Evolutionary conservation across 176 grass and related monocot genomes (phyloP), one percentile per base, ranked within the genome.

Genomic region (Oryza longistaminata): DNA sequence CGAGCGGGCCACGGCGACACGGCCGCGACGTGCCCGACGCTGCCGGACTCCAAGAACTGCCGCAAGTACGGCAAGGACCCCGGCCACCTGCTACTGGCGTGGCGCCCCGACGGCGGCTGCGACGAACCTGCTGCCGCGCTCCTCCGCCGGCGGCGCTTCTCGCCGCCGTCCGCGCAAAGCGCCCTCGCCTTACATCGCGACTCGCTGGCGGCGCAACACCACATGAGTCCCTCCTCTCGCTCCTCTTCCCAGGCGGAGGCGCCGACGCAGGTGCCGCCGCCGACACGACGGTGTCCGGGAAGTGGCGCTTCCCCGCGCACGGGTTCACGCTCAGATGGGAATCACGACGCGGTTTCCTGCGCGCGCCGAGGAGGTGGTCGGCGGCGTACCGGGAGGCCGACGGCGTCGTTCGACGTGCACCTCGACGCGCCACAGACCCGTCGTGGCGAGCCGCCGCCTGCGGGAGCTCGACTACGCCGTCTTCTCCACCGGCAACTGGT

Each of bases 181-280:
- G 88, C n/a, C 22, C 17, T 97, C 49, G 92, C 88, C 0, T 97
- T 97, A n/a, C 74, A 37, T 97, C 19, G 94, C 1, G 94, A 97
- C 79, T 97, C 94, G 3, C 33, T 97, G 11, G 94, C 94, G n/a
- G 4, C 82, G 94, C 70, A 97, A n/a, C n/a, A 97, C 85, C 94
- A 97, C 11, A 83, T 97, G 89, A 97, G 85, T 97, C 94, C 4
- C 78, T 94, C 24, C 76, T 97, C 79, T 97, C 92, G 80, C 88
- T 97, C 64, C 17, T 97, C n/a, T n/a, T 73, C 88, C 42, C 87
- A 78, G 90, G 88, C 82, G 19, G 90, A 95, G 61, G 26, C 50
- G 26, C 93, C 90, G 0, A 71, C n/a, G 26, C 60, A 88, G 21
- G 61, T 77, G 78, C 81, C n/a, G n/a, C 76, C 82, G 39, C 22